phyloP scores from a whole-genome alignment of 2,329 filamentous ascomycete genomes.

The Monosporascus sp. region DNA sequence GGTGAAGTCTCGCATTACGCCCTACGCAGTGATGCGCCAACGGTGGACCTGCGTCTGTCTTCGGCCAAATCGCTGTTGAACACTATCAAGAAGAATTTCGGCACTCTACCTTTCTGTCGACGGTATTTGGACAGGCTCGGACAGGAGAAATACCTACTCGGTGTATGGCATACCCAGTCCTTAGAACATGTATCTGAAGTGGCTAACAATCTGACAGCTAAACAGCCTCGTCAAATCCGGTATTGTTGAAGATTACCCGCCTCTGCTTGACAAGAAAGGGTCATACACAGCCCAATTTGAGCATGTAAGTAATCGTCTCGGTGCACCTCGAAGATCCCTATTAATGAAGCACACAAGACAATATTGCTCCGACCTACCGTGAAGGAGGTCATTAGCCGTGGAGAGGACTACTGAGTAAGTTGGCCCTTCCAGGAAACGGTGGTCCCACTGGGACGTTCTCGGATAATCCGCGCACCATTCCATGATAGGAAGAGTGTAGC shows the following conservation, averaged over 20 bases:
- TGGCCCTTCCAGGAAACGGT: too few species aligned
- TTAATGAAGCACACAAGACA: too few species aligned
- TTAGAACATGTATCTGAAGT: neutral
- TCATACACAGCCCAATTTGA: conserved; percentile 93
- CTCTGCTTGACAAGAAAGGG: conserved; percentile 85
- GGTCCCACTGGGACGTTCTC: too few species aligned
- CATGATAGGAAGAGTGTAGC: too few species aligned
- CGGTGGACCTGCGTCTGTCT: conserved; percentile 68
- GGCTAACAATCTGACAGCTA: conserved; percentile 49
- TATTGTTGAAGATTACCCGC: conserved; percentile 86
- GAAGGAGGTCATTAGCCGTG: too few species aligned
- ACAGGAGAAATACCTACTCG: conserved; percentile 88
- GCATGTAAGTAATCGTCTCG: conserved; percentile 60
- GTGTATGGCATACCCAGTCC: conserved; percentile 42
- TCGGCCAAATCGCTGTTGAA: conserved; percentile 82
- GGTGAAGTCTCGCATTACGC: conserved; percentile 90
- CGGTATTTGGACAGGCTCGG: conserved; percentile 89
- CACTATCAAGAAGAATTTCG: conserved; percentile 94
- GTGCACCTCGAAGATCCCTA: too few species aligned
- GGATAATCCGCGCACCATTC: too few species aligned
- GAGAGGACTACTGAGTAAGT: too few species aligned
- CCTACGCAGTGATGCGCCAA: conserved; percentile 64
- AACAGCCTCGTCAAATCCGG: conserved; percentile 80
- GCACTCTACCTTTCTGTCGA: conserved; percentile 84
- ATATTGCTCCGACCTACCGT: too few species aligned